Evolutionary conservation across 176 grass and related monocot species (phyloP), one percentile per base, ranked within the genome.

Genomic region (Triticum timopheevii): DNA sequence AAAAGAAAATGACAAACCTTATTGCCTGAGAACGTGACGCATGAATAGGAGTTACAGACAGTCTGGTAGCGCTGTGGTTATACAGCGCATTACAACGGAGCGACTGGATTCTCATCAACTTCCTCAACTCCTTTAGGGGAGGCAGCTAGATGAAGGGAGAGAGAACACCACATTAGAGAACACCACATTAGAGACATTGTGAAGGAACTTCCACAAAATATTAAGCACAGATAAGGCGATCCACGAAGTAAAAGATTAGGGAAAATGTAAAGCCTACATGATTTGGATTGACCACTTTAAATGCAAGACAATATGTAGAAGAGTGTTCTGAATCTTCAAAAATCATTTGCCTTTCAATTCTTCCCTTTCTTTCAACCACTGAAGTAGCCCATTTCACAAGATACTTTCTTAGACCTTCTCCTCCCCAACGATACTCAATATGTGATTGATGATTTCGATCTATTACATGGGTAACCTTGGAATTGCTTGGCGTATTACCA

Each of bases 381-480:
- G 87, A 80, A 59, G 91, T 83, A 82, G 95, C 87, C 92, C 93
- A 96, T 70, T 93, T 93, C 69, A 96, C 84, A 69, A 98, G 88
- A 84, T 95, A 96, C 79, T 92, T 99, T 92, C 86, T 96, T 82
- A 99, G 83, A 58, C 97, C 94, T 82, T 99, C 97, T 80, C 91
- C 93, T 36, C 97, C 97, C 97, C 97, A 99, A 33, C 93, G 88
- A 87, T 96, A 94, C 63, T 99, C 94, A 23, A 99, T 99, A 66
- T 99, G 97, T 80, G 93, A 91, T 49, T 91, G 91, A 65, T 99
- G 95, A 86, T 96, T 93, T 69, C 89, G 86, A 86, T 99, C 97
- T 74, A 99, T 80, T 78, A 73, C 82, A 83, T 92, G 92, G 69
- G 84, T 78, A 78, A 88, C 81, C 84, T 90, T 88, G 23, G 85